Base-by-base conservation (phyloP, 1,139 yeast species). In the Pichia sp. region DNA sequence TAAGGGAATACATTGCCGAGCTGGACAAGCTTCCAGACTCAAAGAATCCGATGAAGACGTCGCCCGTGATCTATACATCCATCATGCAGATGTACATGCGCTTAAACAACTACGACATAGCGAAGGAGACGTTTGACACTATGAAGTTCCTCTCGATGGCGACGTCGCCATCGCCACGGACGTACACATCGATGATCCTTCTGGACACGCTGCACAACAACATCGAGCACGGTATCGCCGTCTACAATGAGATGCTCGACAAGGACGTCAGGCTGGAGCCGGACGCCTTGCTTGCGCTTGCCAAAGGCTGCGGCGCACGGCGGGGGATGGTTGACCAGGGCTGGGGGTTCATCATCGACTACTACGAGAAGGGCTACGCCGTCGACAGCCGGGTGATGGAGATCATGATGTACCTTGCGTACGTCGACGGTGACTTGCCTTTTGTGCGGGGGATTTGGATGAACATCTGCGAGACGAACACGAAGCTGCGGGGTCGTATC, bases 341-440 rank as follows among this genome's bases (percentile, higher is more conserved):
- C 0, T 93, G 98, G 97, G 81, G 81, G 53, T 85, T 81, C 62
- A 80, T 92, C 55, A 77, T 86, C 59, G 85, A 87, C 60, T 82
- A 89, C 57, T 78, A 84, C 62, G 77, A 79, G 23, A 65, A 70
- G 47, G 79, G 78, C 0, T 75, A 78, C 76, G 69, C 73, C 53
- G 77, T 82, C n/a, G 72, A 78, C 15, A 67, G 79, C 29, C 74
- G 74, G 36, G 78, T 88, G 0, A 77, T 85, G 58, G 87, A 85
- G 59, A 76, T 82, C 19, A 83, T 92, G 82, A 75, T 92, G 69
- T 80, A 84, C 59, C 70, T 92, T 46, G 81, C 95, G 10, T 85
- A 92, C 0, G 77, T 76, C 55, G 92, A 92, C 61, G 95, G 96
- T 0, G 97, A 93, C 67, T 71, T 88, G 31, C 75, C 84, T 7